A percentile compares a stretch with the other conserved stretches of the same genome.
Conservation (phyloP, 164 flowering plant species). For the Aristolochia contorta region DNA sequence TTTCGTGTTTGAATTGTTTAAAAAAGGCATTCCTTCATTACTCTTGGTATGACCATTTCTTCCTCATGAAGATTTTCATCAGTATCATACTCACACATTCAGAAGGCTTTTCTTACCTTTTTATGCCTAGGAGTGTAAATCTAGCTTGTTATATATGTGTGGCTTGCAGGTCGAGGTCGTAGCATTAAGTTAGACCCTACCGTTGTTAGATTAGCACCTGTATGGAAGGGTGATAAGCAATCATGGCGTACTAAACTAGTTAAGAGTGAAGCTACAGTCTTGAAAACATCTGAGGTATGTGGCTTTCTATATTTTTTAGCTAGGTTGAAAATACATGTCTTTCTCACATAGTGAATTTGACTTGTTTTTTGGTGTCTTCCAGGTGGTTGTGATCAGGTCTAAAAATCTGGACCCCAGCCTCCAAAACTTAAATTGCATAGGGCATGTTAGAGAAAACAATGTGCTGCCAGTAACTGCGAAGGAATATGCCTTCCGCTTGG, state of each 20-base stretch:
- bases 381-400: slow-evolving; percentile 9
- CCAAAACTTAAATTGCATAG: slow-evolving; percentile 10
- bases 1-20: no score
- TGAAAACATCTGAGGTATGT: slow-evolving; percentile 15
- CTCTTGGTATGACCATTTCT: no score
- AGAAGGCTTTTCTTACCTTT: background rate
- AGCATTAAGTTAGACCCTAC: slow-evolving; percentile 13
- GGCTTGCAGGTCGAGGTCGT: slow-evolving; percentile 17
- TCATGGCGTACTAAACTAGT: slow-evolving; percentile 25
- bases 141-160: background rate
- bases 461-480: slow-evolving; percentile 31
- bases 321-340: background rate
- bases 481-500: slow-evolving; percentile 69
- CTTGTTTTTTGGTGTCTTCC: slow-evolving; percentile 4
- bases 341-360: background rate
- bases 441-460: slow-evolving; percentile 8
- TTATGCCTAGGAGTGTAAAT: background rate
- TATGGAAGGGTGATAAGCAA: slow-evolving; percentile 19
- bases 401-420: background rate
- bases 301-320: background rate
- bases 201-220: slow-evolving; percentile 28
- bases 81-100: no score
- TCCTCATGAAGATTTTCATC: no score
- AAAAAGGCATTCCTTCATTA: no score
- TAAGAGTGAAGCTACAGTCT: slow-evolving; percentile 12